These are phyloP conservation scores for Mycena metata DNA, from an alignment of 768 basidiomycete species.

Conservation along the genomic window DNA sequence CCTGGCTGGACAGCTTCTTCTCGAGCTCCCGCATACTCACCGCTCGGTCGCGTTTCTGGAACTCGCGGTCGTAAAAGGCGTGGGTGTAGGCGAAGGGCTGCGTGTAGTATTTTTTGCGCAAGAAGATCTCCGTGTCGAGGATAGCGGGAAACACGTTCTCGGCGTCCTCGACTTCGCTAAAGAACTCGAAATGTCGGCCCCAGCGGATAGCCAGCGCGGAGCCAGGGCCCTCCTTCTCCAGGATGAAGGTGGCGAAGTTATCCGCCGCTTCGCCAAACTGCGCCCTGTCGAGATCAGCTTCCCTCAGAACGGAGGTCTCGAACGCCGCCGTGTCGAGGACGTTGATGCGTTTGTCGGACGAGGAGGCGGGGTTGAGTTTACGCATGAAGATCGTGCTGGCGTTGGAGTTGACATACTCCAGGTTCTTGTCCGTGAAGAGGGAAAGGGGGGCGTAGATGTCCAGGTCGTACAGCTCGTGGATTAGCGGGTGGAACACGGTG, in stretches of 20 bases:
- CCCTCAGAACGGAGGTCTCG: neutral
- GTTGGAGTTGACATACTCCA: no score
- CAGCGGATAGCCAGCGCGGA: neutral
- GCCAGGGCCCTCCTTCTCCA: neutral
- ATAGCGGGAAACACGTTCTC: constrained; percentile 9
- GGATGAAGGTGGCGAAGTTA: constrained; percentile 2
- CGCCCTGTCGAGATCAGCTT: neutral
- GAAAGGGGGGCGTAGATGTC: no score
- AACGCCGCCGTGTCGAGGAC: constrained; percentile 1
- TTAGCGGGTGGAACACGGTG: no score
- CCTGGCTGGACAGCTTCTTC: neutral
- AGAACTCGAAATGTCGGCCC: constrained; percentile 13
- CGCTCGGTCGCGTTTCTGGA: neutral
- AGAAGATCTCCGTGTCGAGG: neutral
- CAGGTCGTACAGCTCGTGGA: no score
- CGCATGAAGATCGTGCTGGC: no score
- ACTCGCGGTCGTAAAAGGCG: neutral
- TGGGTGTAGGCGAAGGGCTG: neutral
- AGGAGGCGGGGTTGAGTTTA: no score
- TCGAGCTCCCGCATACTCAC: neutral
- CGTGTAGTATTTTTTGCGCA: neutral
- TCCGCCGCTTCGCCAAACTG: constrained; percentile 5
- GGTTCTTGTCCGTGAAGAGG: no score
- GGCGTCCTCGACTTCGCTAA: neutral
- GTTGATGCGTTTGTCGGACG: no score